Base-by-base conservation (phyloP, 2,329 filamentous ascomycete genomes). In the Pleurostoma richardsiae region DNA sequence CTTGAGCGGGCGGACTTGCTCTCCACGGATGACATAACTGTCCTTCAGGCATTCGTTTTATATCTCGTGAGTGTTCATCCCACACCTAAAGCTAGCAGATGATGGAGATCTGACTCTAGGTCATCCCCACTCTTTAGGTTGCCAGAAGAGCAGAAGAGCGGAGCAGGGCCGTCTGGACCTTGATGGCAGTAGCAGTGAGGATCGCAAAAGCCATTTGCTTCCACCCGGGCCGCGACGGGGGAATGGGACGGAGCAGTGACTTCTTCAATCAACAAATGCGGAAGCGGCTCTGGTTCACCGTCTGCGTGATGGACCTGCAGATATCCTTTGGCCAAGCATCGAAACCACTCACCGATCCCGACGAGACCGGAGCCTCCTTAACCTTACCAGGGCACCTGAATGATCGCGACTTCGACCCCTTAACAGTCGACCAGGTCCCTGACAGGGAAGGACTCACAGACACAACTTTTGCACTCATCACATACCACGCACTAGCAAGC, bases 11-110 rank as follows among this genome's bases (percentile, higher is more conserved):
- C 58, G 5, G 51, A 50, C 1, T 31, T 62, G 6, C 44, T 62
- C 0, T 53, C 54, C 2, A 60, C 59, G 5, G 44, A 45, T n/a
- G 58, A 61, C 40, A 56, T 57, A 2, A 57, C 57, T 4, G 51
- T 59, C 19, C 51, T 62, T 2, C 59, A 62, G 36, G 59, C 59
- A 1, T 63, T 63, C 47, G 52, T 62, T 26, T 43, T 63, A 27
- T 63, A 62, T 45, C 50, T 66, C 51, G 49, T 56, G 11, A 28
- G 49, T 33, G 3, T 47, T 41, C 27, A 30, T 26, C 19, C 4
- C 26, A 10, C 19, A 5, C 30, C 10, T 27, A 4, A 5, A 33
- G 30, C 41, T 3, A 27, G 11, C 3, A n/a, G 6, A 4, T 19
- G 19, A 19, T 19, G 19, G 19, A 19, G 19, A 19, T 19, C 19